Conservation (phyloP, 179 eudicot genomes). For the Beta lomatogona region DNA sequence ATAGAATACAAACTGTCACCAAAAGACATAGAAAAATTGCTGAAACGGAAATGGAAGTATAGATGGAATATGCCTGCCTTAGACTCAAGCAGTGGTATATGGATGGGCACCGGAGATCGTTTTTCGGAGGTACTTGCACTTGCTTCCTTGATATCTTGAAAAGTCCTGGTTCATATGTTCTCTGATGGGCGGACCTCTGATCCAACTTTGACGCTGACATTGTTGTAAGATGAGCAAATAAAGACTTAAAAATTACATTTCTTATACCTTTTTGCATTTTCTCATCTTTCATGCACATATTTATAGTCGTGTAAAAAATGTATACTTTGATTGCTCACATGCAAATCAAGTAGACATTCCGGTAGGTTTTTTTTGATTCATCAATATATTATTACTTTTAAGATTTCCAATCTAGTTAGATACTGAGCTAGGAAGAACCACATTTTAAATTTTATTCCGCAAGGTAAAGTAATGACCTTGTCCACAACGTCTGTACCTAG, state of each 20-base stretch:
- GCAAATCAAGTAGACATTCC: not conserved
- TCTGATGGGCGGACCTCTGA: too few species aligned
- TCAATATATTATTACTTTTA: not conserved
- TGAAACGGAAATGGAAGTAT: slow-evolving; percentile 64
- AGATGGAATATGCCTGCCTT: slow-evolving; percentile 73
- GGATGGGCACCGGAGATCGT: slow-evolving; percentile 82
- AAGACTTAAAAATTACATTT: not conserved
- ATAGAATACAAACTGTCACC: slow-evolving; percentile 50
- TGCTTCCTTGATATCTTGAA: not conserved
- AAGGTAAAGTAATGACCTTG: too few species aligned
- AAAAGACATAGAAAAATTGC: slow-evolving; percentile 55
- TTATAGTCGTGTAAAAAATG: not conserved
- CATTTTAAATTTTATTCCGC: too few species aligned
- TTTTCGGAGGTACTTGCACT: slow-evolving; percentile 47
- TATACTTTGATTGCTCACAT: not conserved
- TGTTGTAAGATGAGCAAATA: not conserved
- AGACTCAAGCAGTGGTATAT: slow-evolving; percentile 50
- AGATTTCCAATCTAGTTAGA: not conserved
- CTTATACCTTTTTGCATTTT: not conserved
- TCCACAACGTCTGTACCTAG: too few species aligned
- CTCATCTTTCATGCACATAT: not conserved
- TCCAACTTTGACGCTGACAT: not conserved
- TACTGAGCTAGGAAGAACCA: too few species aligned
- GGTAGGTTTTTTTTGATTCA: not conserved
- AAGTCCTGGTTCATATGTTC: not conserved